Base-by-base conservation (phyloP, 208 protist genomes). In the Leishmania mexicana region DNA sequence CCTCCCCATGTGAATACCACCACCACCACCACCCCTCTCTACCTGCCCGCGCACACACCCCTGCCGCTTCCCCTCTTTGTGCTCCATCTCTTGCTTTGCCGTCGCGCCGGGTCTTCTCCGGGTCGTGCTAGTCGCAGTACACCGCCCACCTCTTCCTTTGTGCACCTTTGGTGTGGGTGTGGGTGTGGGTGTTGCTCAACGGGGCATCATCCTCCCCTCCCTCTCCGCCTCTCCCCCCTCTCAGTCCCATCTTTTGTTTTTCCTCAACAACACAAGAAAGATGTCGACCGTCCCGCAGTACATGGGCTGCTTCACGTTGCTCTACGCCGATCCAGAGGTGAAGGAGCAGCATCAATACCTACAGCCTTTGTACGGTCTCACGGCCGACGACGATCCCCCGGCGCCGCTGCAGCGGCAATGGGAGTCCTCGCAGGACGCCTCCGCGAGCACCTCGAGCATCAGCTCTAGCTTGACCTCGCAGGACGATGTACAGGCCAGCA, bases 351-450 rank as follows among this genome's bases (percentile, higher is more conserved):
- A 40, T 42, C 83, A 76, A 58, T 87, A 81, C 68, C 76, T 87
- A 62, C 82, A 89, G 58, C 83, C 83, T 21, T 64, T 87, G 17
- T 89, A 89, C 78, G 86, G 86, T 38, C 75, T 82, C 74, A 87
- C 83, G 0, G 81, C 81, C 38, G 81, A 80, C 15, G 81, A 85
- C 76, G 81, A 85, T 57, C 81, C 81, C 35, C 81, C 68, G 15
- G 24, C 35, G 40, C 40, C 51, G 38, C 75, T 45, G 40, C 38
- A 17, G n/a, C 54, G 31, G 42, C 58, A 7, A 2, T 13, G 42
- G 35, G 75, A 51, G 15, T 60, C 42, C 21, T 79, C 75, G 10
- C 31, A 51, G 38, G 75, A 79, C 15, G 28, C 13, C 31, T 68
- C 38, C 17, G 45, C 7, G 19, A 40, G 35, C 75, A 35, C 45